Base-by-base conservation (phyloP, 495 filamentous ascomycete species). In the Aspergillus ostianus region DNA sequence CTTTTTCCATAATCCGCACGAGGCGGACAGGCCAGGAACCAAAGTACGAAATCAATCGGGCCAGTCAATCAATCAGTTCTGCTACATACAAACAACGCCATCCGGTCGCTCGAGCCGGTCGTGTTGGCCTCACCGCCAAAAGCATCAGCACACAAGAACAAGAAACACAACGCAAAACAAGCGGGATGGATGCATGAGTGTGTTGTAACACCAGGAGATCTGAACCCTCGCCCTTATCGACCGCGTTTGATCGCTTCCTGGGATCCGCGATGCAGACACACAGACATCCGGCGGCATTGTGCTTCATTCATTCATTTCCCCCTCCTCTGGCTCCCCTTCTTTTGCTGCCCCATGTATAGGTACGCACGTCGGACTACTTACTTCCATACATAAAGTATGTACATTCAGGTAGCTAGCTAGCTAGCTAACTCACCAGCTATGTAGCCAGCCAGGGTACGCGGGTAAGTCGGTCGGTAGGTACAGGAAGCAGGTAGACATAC, bases 1-100 rank as follows among this genome's bases (percentile, higher is more conserved):
- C 56, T 45, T 59, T 53, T 56, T 44, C 53, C 30, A 8, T 23
- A 29, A 23, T 20, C 50, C 44, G 55, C 60, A 62, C 60, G 55
- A 58, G 60, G 27, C 51, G 36, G 36, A 10, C 9, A 13, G 10
- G 36, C 10, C 10, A 41, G 36, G 12, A 41, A 41, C 36, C 12
- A 41, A 41, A 41, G 36, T 41, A 41, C 36, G 36, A 15, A 41
- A 41, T 41, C 36, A 1, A 15, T 13, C 9, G 2, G 6, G 10
- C 7, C 32, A 36, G 6, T 13, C 32, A 6, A 36, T 36, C 32
- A 36, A 9, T 6, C 32, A 30, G 4, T 8, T 4, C 4, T 30
- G 29, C 29, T 8, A 3, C 7, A 32, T 32, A 13, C 36, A 15
- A 41, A 41, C 9, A 15, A 41, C 36, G 36, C 36, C 36, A 41